These are phyloP conservation scores for Neurospora discreta DNA, from an alignment of 495 filamentous ascomycete species.

Conservation along the genomic window DNA sequence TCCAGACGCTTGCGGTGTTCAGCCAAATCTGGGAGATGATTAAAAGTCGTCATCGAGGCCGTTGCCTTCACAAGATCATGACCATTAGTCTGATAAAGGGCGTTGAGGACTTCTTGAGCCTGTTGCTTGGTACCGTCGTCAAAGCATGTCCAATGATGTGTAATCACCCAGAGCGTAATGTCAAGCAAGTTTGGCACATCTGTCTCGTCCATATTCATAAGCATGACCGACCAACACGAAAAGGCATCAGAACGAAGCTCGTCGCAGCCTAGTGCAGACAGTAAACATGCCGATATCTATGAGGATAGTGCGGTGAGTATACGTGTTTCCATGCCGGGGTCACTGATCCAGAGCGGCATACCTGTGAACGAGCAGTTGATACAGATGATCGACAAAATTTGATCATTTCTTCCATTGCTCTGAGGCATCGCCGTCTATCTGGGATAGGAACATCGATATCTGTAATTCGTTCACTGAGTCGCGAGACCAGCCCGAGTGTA, in stretches of 20 bases:
- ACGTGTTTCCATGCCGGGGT: not conserved
- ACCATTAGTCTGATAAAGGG: slow-evolving; percentile 51
- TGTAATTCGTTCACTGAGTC: slow-evolving; percentile 72
- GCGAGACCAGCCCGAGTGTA: slow-evolving; percentile 77
- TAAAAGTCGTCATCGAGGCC: slow-evolving; percentile 66
- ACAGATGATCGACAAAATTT: slow-evolving; percentile 56
- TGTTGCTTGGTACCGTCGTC: slow-evolving; percentile 44
- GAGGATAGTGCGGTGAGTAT: not conserved
- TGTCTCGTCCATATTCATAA: slow-evolving; percentile 59
- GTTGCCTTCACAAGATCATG: slow-evolving; percentile 51
- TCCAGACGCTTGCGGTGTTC: slow-evolving; percentile 52
- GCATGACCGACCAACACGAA: slow-evolving; percentile 69
- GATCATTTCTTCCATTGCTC: slow-evolving; percentile 83
- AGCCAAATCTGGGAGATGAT: slow-evolving; percentile 55
- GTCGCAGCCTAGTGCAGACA: slow-evolving; percentile 64
- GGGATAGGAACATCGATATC: slow-evolving; percentile 42
- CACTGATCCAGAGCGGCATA: slow-evolving; percentile 25
- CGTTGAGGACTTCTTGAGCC: slow-evolving; percentile 48
- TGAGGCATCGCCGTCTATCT: slow-evolving; percentile 65
- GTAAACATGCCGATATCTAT: slow-evolving; percentile 77
- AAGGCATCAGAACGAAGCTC: slow-evolving; percentile 69
- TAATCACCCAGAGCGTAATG: slow-evolving; percentile 77
- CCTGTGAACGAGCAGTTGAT: slow-evolving; percentile 75
- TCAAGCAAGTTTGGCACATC: slow-evolving; percentile 72
- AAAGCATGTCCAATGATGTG: slow-evolving; percentile 66